phyloP scores from a whole-genome alignment of 306 rosid genomes.

The Trichosanthes truncata region DNA sequence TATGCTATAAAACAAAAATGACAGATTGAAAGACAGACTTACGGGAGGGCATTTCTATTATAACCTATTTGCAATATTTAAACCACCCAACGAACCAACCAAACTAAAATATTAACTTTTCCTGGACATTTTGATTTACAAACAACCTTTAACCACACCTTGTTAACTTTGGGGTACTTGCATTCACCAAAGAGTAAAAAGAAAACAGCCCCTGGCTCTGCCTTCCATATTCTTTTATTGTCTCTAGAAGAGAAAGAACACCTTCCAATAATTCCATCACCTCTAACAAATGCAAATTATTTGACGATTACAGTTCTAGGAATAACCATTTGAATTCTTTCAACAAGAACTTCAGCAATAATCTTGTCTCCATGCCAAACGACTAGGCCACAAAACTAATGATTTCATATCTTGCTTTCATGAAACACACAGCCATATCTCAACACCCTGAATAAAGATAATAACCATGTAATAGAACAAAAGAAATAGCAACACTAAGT shows the following conservation, averaged over 20 bases:
- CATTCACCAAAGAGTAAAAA: background rate
- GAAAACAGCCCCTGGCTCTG: background rate
- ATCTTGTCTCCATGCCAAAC: background rate
- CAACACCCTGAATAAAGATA: background rate
- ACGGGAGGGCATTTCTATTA: background rate
- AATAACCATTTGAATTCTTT: background rate
- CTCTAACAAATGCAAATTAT: background rate
- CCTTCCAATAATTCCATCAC: background rate
- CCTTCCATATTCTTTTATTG: background rate
- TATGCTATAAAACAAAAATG: background rate
- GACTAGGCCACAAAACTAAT: background rate
- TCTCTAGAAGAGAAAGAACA: background rate
- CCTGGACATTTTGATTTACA: background rate
- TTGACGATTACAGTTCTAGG: background rate
- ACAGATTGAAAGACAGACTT: background rate
- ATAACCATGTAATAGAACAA: background rate
- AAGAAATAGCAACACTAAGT: conserved; percentile 13
- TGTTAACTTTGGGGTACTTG: background rate
- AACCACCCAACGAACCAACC: background rate
- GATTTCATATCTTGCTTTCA: background rate
- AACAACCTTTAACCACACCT: background rate
- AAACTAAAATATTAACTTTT: background rate
- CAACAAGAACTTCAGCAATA: background rate
- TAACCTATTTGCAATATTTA: background rate
- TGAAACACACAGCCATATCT: background rate